These are phyloP conservation scores for Moricandia arvensis DNA, from an alignment of 345 rosid species.

Conservation along the genomic window DNA sequence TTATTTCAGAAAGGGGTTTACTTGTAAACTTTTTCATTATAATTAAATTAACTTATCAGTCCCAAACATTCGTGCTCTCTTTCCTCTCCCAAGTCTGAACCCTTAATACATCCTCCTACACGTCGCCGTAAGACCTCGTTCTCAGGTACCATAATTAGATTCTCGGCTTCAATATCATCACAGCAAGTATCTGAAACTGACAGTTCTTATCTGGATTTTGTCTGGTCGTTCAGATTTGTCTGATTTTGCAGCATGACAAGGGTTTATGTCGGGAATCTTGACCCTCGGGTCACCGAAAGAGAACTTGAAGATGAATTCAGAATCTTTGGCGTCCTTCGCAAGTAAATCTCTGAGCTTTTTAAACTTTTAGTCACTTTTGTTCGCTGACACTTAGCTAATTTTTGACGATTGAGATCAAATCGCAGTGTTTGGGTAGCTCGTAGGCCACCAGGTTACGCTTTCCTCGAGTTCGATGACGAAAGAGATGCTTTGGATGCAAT, in stretches of 20 bases:
- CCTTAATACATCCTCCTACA: slow-evolving; percentile 1
- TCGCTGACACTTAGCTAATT: neutral
- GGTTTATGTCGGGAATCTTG: slow-evolving; percentile 75
- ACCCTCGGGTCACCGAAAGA: slow-evolving; percentile 64
- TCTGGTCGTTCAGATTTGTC: slow-evolving; percentile 18
- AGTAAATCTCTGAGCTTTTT: slow-evolving; percentile 35
- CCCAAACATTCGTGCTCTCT: neutral
- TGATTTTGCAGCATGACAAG: slow-evolving; percentile 53
- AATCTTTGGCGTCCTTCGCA: slow-evolving; percentile 66
- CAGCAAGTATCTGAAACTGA: neutral
- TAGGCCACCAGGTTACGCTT: slow-evolving; percentile 92
- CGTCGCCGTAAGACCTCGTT: neutral
- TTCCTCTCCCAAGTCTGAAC: slow-evolving; percentile 20
- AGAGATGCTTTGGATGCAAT: slow-evolving; percentile 83
- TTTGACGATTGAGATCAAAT: neutral
- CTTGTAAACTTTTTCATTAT: neutral
- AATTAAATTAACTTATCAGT: neutral
- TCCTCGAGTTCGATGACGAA: slow-evolving; percentile 76
- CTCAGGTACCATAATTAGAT: neutral
- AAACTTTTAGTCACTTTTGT: neutral
- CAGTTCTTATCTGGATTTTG: neutral
- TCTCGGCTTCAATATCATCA: neutral
- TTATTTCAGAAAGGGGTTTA: neutral
- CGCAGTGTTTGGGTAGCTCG: slow-evolving; percentile 95
- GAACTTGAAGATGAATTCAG: slow-evolving; percentile 81